Evolutionary conservation across 768 basidiomycete species (phyloP).

Genomic region (Amanita brunnescens): DNA sequence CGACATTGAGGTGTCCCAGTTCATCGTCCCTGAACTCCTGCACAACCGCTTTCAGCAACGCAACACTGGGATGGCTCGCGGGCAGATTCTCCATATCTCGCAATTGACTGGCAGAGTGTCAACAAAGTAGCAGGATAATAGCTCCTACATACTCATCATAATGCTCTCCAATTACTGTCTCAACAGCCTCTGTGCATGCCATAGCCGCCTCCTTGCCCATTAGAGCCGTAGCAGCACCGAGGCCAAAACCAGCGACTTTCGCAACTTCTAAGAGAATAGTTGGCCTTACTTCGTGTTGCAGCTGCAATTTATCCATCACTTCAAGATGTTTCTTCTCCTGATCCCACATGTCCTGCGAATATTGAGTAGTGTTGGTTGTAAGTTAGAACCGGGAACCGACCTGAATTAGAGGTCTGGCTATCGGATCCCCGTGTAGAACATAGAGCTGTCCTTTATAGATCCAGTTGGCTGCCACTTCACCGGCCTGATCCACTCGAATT

Average conservation of each 20-base stretch:
- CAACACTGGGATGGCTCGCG: conserved; percentile 68
- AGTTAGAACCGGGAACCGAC: conserved; percentile 29
- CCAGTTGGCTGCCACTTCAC: conserved; percentile 92
- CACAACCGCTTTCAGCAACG: conserved; percentile 62
- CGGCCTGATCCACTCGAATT: conserved; percentile 90
- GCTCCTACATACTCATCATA: conserved; percentile 82
- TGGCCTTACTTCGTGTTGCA: conserved; percentile 79
- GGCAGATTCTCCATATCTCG: conserved; percentile 58
- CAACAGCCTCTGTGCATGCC: conserved; percentile 98
- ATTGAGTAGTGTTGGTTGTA: not conserved
- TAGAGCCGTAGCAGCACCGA: conserved; percentile 79
- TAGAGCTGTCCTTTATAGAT: conserved; percentile 87
- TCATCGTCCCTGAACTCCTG: conserved; percentile 91
- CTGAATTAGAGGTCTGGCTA: conserved; percentile 61
- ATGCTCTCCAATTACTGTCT: conserved; percentile 96
- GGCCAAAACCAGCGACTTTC: conserved; percentile 77
- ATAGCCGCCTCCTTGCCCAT: conserved; percentile 92
- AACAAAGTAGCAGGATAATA: conserved; percentile 5
- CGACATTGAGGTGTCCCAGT: conserved; percentile 87
- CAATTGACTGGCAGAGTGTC: conserved; percentile 55
- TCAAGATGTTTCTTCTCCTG: conserved; percentile 88
- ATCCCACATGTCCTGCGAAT: conserved; percentile 86
- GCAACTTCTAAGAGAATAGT: conserved; percentile 80
- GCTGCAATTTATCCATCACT: conserved; percentile 78
- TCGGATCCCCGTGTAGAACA: conserved; percentile 53